Conservation (phyloP, 73 alveolate genomes). For the Blepharisma japonicum region DNA sequence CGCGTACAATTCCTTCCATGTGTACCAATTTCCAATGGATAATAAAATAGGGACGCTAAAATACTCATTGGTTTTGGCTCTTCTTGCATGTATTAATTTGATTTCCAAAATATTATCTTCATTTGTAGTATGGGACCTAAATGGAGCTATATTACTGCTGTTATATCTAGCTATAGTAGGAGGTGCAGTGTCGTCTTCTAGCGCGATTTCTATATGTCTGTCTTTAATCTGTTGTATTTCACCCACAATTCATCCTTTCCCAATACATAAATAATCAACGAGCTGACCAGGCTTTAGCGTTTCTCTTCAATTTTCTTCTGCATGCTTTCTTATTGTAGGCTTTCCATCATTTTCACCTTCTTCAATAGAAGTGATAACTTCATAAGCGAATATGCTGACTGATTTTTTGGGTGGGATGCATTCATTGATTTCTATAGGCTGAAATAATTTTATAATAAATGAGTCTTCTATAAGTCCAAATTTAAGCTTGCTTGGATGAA, state of each 20-base stretch:
- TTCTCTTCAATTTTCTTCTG: neutral
- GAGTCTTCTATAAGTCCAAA: neutral
- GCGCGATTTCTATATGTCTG: neutral
- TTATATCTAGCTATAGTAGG: neutral
- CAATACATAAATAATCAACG: neutral
- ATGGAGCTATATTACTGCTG: neutral
- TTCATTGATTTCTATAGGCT: too few relatives aligned
- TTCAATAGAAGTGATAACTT: neutral
- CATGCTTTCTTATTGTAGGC: neutral
- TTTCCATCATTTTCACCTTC: neutral
- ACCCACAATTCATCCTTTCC: neutral
- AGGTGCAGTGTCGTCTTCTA: neutral
- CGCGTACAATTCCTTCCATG: neutral
- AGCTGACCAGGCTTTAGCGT: neutral
- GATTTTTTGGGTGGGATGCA: too few relatives aligned
- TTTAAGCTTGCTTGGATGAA: neutral
- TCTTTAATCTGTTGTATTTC: neutral
- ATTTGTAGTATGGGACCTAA: neutral
- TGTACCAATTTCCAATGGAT: neutral
- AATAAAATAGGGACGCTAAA: conserved; percentile 14
- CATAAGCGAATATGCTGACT: neutral
- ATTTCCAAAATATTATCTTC: neutral
- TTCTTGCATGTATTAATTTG: neutral
- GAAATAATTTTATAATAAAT: too few relatives aligned
- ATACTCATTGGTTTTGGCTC: neutral